These are phyloP conservation scores for Aurantiochytrium sp. DNA, from an alignment of 108 stramenopile genomes.

Conservation along the genomic window DNA sequence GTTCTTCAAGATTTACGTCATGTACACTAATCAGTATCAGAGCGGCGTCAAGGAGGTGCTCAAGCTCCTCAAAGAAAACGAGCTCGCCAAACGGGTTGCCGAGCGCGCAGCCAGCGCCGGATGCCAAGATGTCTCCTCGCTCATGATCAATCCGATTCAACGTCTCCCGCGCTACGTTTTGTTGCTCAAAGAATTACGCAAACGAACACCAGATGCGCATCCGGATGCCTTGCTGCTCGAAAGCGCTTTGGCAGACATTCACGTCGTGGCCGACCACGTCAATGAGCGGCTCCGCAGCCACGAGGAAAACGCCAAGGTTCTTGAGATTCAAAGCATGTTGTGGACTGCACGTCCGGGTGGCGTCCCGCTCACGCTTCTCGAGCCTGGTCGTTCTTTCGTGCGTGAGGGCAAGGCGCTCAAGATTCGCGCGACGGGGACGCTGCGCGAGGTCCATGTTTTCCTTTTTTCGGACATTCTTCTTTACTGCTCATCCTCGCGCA, in stretches of 20 bases:
- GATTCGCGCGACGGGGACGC: neutral
- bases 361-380: neutral
- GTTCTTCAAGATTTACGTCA: constrained; percentile 12
- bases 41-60: neutral
- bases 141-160: constrained; percentile 12
- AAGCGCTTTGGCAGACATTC: neutral
- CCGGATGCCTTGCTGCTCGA: constrained; percentile 1
- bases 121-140: neutral
- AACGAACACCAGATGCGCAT: neutral
- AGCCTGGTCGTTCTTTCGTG: neutral
- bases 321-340: neutral
- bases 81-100: neutral
- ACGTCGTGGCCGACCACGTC: constrained; percentile 17
- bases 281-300: neutral
- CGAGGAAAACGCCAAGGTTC: neutral
- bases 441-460: neutral
- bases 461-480: neutral
- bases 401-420: neutral
- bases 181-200: neutral
- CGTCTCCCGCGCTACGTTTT: neutral
- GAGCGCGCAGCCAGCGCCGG: neutral
- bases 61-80: neutral
- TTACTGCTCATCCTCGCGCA: neutral
- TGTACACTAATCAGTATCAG: constrained; percentile 5
- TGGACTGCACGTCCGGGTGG: neutral